Base-by-base conservation (phyloP, 2,329 filamentous ascomycete genomes). In the Pyrenophora teres region DNA sequence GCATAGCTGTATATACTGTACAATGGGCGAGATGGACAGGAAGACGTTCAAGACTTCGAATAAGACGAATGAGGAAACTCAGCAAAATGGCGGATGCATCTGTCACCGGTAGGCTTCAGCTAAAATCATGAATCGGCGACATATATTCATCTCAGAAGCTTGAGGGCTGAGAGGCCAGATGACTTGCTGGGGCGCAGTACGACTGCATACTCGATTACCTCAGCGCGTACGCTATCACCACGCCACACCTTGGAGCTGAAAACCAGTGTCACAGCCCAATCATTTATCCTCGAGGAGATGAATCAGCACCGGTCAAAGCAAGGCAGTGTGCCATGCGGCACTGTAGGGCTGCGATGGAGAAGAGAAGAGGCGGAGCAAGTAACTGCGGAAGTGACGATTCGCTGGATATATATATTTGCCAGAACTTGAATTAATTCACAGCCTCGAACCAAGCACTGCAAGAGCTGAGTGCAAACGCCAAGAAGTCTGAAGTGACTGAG, bases 401-500 rank as follows among this genome's bases (percentile, higher is more conserved):
- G 18, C 9, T 30, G 27, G 27, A 30, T 3, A 13, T 4, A 10
- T 12, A 12, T 30, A 9, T 30, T 30, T 30, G 27, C 27, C 3
- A 30, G 9, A 9, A 30, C 2, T 4, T 30, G 3, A 12, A 30
- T 12, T 13, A 12, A 30, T 12, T 30, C 27, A 30, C 4, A 30
- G 27, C 27, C 27, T 5, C 9, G 7, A 13, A 9, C 10, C 27
- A 30, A 30, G 3, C 27, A 30, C 8, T 10, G 10, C 9, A 30
- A 10, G 3, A 30, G 27, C 27, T 30, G 27, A 30, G 8, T 30
- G 10, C 6, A 9, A 30, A 30, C 9, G 10, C 12, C 15, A 31
- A 44, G n/a, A 44, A 36, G 33, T 33, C 36, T 45, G 44, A 42
- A 23, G 40, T n/a, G 31, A 27, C 36, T 21, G 45, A 32, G 50